Percentiles rank a stretch among this genome's conserved stretches.
Conservation (phyloP, 179 eudicot species). For the Corrigiola litoralis region DNA sequence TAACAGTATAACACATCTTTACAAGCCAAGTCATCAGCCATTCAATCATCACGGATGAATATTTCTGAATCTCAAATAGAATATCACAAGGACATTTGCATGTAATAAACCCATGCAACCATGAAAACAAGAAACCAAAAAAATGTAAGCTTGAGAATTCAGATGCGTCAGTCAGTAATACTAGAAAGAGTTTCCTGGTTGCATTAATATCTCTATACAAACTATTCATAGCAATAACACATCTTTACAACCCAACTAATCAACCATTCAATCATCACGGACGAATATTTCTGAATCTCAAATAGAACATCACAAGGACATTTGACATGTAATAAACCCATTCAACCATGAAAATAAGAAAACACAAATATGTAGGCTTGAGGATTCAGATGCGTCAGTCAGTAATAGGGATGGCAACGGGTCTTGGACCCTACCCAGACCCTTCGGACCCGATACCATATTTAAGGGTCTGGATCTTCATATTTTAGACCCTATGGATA, state of each 20-base stretch:
- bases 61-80: neutral
- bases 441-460: no score
- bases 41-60: neutral
- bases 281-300: neutral
- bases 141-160: neutral
- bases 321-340: neutral
- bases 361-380: neutral
- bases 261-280: neutral
- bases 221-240: neutral
- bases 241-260: neutral
- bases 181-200: no score
- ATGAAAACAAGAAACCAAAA: neutral
- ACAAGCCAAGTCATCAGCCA: neutral
- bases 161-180: neutral
- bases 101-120: neutral
- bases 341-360: neutral
- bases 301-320: neutral
- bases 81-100: no score
- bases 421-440: no score
- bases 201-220: no score
- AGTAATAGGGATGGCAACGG: slow-evolving; percentile 3
- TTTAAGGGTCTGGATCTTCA: no score
- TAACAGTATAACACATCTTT: neutral
- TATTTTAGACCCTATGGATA: no score
- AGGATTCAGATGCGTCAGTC: neutral